Evolutionary conservation across 176 grass and related monocot genomes (phyloP), one percentile per base, ranked within the genome.

Genomic region (Tillandsia fasciculata): DNA sequence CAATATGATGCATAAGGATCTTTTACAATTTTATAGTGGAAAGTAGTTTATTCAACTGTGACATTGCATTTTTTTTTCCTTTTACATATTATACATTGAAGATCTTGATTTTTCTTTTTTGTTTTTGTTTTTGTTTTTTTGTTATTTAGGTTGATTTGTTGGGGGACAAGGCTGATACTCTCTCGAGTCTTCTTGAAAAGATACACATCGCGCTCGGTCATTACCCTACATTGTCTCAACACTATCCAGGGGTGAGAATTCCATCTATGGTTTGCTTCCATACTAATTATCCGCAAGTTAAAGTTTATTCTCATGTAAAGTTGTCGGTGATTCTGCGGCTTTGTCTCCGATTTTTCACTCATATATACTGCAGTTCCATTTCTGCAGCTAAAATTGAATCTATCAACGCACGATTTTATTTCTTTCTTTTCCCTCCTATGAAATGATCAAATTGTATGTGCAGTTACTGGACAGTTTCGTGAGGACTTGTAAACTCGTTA

Each of bases 391-490:
- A 67, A 64, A 4, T 24, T 23, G 64, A 67, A 67, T 12, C 42
- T 67, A 67, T 24, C 4, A 42, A 49, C 48, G 1, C 24, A 42
- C 48, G 27, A 2, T 28, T 28, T 42, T 42, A n/a, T n/a, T 42
- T 42, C 6, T 42, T 6, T 42, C 0, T 42, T 42, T 6, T 3
- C 33, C 33, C 33, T 42, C 33, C 33, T 42, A 4, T 33, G 29
- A 33, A 33, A 33, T 33, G 4, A 33, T 33, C 29, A 24, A 24
- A 24, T 24, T 24, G 23, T 84, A 14, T 65, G 15, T 79, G 85
- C 80, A 88, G 89, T 80, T 92, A 67, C 75, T 92, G 73, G 89
- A 84, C 88, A 65, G 76, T 75, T 88, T 92, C 89, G 79, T 92
- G 89, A 88, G 85, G 89, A 92, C 89, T 64, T 88, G 85, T 80